Percentiles rank a stretch among this genome's conserved stretches.
These are phyloP conservation scores for Chalciporus chontae DNA, from an alignment of 768 basidiomycete species.

Conservation along the genomic window DNA sequence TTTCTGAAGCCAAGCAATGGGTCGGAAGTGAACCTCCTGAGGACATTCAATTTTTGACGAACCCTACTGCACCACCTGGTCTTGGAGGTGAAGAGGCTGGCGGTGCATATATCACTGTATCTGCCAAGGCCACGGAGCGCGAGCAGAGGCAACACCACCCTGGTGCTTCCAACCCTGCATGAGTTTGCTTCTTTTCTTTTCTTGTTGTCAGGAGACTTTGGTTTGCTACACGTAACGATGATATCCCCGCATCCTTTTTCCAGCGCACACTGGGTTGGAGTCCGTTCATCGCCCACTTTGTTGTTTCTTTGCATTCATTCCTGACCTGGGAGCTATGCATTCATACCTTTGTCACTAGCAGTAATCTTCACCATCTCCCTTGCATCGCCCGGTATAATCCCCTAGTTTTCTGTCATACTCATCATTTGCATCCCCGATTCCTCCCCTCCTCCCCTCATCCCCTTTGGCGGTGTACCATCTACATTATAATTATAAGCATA, in stretches of 20 bases:
- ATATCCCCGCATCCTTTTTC: constrained; percentile 24
- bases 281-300: constrained; percentile 21
- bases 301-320: constrained; percentile 20
- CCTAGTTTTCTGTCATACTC: constrained; percentile 20
- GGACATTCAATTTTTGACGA: constrained; percentile 53
- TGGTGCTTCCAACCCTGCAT: constrained; percentile 28
- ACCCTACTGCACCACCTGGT: constrained; percentile 69
- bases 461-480: constrained; percentile 32
- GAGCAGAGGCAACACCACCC: constrained; percentile 34
- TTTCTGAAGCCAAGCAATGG: constrained; percentile 76
- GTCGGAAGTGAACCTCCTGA: constrained; percentile 72
- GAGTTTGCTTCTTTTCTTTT: constrained; percentile 14
- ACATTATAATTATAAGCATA: constrained; percentile 33
- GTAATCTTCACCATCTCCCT: constrained; percentile 28
- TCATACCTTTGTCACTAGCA: constrained; percentile 29
- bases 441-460: too few species aligned
- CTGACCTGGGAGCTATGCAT: constrained; percentile 16
- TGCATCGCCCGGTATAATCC: constrained; percentile 29
- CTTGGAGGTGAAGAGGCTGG: constrained; percentile 68
- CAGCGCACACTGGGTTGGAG: constrained; percentile 19
- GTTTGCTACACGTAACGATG: constrained; percentile 24
- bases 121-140: constrained; percentile 74
- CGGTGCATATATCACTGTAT: constrained; percentile 83
- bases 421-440: constrained; percentile 26
- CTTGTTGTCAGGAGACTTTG: constrained; percentile 20